Conservation (phyloP, 805 yeast genomes). For the Lachancea quebecensis region DNA sequence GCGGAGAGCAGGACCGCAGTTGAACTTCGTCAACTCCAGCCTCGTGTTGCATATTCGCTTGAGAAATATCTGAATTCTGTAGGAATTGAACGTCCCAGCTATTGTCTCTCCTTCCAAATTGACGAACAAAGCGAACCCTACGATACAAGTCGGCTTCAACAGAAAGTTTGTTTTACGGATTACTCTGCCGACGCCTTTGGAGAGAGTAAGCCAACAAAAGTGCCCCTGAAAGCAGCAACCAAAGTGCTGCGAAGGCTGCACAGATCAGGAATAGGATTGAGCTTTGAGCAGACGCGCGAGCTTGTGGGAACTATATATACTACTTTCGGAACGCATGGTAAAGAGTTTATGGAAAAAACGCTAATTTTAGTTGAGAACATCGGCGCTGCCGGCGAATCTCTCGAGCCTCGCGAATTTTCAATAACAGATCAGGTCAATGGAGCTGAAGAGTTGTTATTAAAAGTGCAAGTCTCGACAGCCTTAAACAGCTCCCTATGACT, state of each 20-base stretch:
- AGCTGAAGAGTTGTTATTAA: neutral
- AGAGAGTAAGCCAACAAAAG: neutral
- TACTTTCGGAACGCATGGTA: conserved; percentile 1
- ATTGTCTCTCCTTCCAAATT: conserved; percentile 1
- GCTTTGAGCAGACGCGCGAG: neutral
- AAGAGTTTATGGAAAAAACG: conserved; percentile 4
- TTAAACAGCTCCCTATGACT: too few species aligned
- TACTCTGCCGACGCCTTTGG: neutral
- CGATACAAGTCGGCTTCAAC: too few species aligned
- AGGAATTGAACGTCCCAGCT: conserved; percentile 2
- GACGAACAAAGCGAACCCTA: neutral
- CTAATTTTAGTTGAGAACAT: neutral
- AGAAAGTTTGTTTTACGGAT: too few species aligned
- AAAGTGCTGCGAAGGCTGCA: neutral
- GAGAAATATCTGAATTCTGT: neutral
- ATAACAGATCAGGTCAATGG: conserved; percentile 3
- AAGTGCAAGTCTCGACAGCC: too few species aligned
- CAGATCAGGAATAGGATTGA: neutral
- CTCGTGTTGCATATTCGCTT: neutral
- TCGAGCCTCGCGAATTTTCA: neutral
- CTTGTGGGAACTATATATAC: neutral
- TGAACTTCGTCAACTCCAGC: neutral
- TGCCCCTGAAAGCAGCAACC: conserved; percentile 3
- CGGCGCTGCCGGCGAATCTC: neutral
- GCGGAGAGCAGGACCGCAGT: neutral